These are phyloP conservation scores for Usnea hakonensis DNA, from an alignment of 495 filamentous ascomycete species.

Conservation along the genomic window DNA sequence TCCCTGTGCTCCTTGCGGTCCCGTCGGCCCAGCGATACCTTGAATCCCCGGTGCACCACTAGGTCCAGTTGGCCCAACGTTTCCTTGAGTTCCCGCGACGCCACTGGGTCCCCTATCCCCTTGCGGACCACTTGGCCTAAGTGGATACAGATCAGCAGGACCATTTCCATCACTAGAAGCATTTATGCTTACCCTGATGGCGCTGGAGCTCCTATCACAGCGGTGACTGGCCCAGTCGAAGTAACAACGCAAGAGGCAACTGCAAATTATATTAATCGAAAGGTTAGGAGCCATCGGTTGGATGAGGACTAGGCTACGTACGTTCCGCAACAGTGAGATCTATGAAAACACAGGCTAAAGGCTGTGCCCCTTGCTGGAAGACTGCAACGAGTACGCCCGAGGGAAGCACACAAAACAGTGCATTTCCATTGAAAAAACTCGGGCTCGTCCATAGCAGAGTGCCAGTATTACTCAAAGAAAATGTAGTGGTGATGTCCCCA, in stretches of 20 bases:
- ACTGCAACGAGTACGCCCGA: constrained; percentile 11
- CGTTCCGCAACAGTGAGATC: constrained; percentile 10
- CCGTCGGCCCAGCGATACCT: not conserved
- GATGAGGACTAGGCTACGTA: not conserved
- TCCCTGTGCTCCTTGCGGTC: not conserved
- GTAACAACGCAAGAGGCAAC: not conserved
- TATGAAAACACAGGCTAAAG: constrained; percentile 12
- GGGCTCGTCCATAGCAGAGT: constrained; percentile 11
- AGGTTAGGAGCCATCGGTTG: not conserved
- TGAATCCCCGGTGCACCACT: not conserved
- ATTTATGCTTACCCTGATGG: not conserved
- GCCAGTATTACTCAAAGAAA: constrained; percentile 8
- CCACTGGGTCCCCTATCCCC: constrained; percentile 4
- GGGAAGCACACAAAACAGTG: constrained; percentile 13
- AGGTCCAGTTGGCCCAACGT: constrained; percentile 1
- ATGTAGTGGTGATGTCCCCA: constrained; percentile 6
- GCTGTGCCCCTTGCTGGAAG: constrained; percentile 13
- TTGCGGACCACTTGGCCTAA: constrained; percentile 8
- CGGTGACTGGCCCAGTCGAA: not conserved
- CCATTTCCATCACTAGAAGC: not conserved
- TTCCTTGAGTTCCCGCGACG: not conserved
- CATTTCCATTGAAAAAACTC: constrained; percentile 11
- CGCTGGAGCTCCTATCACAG: not conserved
- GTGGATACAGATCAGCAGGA: not conserved
- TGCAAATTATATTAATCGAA: not conserved